Conservation (phyloP, 371 early-diverging fungal genomes). For the Mucor velutinosus region DNA sequence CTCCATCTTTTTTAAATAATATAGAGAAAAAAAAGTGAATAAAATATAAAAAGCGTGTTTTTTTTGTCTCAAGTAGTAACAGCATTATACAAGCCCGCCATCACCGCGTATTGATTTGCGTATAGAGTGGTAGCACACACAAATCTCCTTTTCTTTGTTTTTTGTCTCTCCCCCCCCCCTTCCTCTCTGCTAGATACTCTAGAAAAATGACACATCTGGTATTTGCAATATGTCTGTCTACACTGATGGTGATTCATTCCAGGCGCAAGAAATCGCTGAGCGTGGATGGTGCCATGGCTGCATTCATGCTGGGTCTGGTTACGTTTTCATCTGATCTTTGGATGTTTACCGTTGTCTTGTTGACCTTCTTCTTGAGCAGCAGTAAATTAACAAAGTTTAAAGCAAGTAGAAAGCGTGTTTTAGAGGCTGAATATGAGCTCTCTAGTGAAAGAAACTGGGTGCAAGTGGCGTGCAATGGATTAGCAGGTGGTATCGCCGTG, state of each 20-base stretch:
- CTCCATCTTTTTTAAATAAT: neutral
- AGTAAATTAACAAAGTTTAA: constrained; percentile 82
- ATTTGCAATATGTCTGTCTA: constrained; percentile 53
- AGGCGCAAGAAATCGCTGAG: constrained; percentile 71
- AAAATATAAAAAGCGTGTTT: neutral
- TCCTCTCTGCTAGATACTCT: neutral
- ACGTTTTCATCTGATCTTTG: constrained; percentile 67
- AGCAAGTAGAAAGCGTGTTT: constrained; percentile 61
- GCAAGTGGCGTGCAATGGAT: constrained; percentile 85
- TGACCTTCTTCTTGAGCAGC: constrained; percentile 77
- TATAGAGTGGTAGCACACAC: neutral
- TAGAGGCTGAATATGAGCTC: constrained; percentile 67
- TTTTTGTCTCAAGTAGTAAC: neutral
- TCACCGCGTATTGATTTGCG: neutral
- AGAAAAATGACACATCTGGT: constrained; percentile 27
- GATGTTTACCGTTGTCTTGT: constrained; percentile 64
- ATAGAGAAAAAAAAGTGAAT: neutral
- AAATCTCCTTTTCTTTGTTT: constrained; percentile 4
- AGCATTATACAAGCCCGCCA: no score
- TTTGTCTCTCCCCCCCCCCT: no score
- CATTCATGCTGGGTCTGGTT: constrained; percentile 73
- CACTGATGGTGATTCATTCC: constrained; percentile 54
- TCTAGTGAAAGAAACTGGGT: constrained; percentile 58
- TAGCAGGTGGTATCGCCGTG: constrained; percentile 70
- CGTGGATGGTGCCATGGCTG: constrained; percentile 71